A percentile compares a stretch with the other conserved stretches of the same genome.
phyloP scores from a whole-genome alignment of 2,329 filamentous ascomycete genomes.

The Chaetomium sp. region DNA sequence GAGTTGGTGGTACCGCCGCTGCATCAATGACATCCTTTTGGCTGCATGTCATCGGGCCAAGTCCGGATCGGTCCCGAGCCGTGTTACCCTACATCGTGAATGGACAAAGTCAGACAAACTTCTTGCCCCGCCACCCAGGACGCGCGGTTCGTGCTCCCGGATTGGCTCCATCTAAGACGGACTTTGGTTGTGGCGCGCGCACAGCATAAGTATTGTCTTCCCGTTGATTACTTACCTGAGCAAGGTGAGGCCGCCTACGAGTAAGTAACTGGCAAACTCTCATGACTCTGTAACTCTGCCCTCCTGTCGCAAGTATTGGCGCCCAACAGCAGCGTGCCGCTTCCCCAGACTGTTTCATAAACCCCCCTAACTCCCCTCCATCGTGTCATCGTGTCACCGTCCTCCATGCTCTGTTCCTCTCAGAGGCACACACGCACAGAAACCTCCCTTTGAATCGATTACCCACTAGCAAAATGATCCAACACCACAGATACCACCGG shows the following conservation, averaged over 20 bases:
- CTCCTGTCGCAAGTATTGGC: background rate
- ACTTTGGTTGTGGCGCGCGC: background rate
- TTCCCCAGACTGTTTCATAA: background rate
- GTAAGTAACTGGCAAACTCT: background rate
- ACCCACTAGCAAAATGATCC: background rate
- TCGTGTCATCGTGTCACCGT: background rate
- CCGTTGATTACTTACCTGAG: background rate
- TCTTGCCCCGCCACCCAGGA: background rate
- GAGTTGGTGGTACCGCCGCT: background rate
- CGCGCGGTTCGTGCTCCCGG: background rate
- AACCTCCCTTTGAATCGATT: background rate
- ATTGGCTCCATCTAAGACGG: background rate
- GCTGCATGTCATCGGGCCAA: constrained; percentile 1
- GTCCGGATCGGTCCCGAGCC: constrained; percentile 5
- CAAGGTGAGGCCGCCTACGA: background rate
- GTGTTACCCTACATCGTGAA: background rate
- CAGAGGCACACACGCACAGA: background rate
- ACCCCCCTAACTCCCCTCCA: background rate
- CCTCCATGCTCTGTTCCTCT: background rate
- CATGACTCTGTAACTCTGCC: background rate
- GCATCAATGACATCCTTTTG: background rate
- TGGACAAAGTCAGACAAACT: background rate
- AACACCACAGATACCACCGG: background rate
- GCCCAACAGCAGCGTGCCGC: background rate
- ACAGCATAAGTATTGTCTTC: background rate